Percentiles rank a stretch among this genome's conserved stretches.
phyloP scores from a whole-genome alignment of 2,329 filamentous ascomycete species.

The Cytospora piceicola region DNA sequence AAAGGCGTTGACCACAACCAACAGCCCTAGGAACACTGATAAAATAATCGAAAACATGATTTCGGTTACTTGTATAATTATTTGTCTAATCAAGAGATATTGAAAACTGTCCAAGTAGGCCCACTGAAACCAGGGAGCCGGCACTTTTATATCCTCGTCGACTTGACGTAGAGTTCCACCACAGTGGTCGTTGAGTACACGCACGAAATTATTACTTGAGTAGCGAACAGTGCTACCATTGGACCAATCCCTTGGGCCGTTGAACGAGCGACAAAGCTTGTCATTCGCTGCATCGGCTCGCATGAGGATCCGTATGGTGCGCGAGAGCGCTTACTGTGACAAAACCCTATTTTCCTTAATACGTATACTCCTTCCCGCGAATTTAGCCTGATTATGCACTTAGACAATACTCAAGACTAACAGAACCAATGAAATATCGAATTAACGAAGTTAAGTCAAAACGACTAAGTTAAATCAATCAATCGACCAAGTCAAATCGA shows the following conservation, averaged over 20 bases:
- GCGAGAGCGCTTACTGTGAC: too few species aligned
- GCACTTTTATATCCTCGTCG: neutral
- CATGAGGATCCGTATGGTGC: neutral
- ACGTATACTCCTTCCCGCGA: too few species aligned
- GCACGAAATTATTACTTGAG: neutral
- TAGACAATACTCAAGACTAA: too few species aligned
- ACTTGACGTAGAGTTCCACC: neutral
- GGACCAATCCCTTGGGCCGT: neutral
- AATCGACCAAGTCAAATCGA: too few species aligned
- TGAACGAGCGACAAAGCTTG: neutral
- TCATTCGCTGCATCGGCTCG: neutral
- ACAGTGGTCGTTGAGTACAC: neutral
- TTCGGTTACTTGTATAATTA: too few species aligned
- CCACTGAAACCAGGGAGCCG: neutral
- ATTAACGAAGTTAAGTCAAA: too few species aligned
- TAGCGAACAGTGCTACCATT: neutral
- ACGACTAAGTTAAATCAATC: too few species aligned
- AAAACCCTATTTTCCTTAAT: too few species aligned
- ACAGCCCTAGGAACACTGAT: neutral
- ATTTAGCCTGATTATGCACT: too few species aligned
- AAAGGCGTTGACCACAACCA: neutral
- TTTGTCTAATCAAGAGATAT: neutral
- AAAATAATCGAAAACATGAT: neutral
- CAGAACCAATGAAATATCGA: too few species aligned
- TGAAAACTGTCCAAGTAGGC: neutral